Evolutionary conservation across 2,329 filamentous ascomycete genomes (phyloP).

Genomic region (Penicillium sp.): DNA sequence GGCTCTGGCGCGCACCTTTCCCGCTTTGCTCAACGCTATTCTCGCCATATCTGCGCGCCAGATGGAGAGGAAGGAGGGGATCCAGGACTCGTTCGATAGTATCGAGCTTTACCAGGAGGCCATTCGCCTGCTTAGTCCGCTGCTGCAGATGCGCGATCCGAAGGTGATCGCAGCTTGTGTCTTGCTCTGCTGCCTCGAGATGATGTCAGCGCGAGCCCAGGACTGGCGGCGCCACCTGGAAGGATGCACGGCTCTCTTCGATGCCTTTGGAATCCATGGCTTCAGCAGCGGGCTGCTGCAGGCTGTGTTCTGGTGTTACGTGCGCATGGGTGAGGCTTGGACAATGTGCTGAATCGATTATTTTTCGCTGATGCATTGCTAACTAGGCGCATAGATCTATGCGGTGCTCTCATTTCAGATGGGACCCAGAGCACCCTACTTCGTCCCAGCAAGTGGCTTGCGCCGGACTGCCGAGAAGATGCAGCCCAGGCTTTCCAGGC

Average conservation of each 20-base stretch:
- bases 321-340: slow-evolving; percentile 51
- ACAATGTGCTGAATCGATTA: background rate
- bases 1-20: slow-evolving; percentile 49
- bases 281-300: slow-evolving; percentile 54
- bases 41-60: slow-evolving; percentile 57
- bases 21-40: slow-evolving; percentile 52
- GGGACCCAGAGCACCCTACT: slow-evolving; percentile 53
- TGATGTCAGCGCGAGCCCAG: slow-evolving; percentile 52
- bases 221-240: slow-evolving; percentile 60
- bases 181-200: slow-evolving; percentile 57
- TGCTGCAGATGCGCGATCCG: slow-evolving; percentile 51
- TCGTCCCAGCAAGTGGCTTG: slow-evolving; percentile 53
- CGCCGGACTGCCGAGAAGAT: slow-evolving; percentile 40
- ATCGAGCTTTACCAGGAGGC: slow-evolving; percentile 57
- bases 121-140: slow-evolving; percentile 51
- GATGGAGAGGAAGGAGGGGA: slow-evolving; percentile 53
- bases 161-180: slow-evolving; percentile 57
- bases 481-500: slow-evolving; percentile 42
- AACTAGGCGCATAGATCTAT: slow-evolving; percentile 47
- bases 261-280: slow-evolving; percentile 54
- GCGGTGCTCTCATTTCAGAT: slow-evolving; percentile 57
- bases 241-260: slow-evolving; percentile 57
- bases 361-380: background rate
- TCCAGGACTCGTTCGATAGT: slow-evolving; percentile 50
- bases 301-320: slow-evolving; percentile 61